These are phyloP conservation scores for Eutrema yunnanense DNA, from an alignment of 345 rosid genomes.

Conservation along the genomic window DNA sequence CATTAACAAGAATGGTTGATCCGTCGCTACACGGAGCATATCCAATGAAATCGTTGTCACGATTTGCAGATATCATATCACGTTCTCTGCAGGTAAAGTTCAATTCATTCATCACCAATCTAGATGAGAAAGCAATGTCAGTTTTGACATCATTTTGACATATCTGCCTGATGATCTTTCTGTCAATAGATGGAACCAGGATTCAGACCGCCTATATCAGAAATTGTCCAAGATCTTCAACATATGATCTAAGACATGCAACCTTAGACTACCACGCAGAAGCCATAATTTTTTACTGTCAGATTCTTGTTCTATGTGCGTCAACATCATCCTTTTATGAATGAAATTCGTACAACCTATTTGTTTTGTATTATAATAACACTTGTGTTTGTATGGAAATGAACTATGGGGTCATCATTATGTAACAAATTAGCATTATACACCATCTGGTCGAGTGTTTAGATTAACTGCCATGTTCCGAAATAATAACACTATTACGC, in stretches of 20 bases:
- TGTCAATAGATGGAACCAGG: conserved; percentile 63
- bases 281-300: not conserved
- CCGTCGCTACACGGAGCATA: conserved; percentile 58
- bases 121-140: not conserved
- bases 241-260: conserved; percentile 40
- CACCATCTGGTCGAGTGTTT: not conserved
- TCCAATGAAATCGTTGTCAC: conserved; percentile 80
- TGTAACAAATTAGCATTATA: not conserved
- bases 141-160: not conserved
- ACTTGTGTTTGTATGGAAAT: not conserved
- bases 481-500: no score
- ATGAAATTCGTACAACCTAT: not conserved
- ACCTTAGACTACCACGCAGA: not conserved
- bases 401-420: not conserved
- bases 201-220: conserved; percentile 81
- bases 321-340: not conserved
- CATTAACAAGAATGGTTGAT: conserved; percentile 83
- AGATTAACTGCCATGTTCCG: not conserved
- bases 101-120: not conserved
- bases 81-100: conserved; percentile 71
- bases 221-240: conserved; percentile 79
- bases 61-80: conserved; percentile 87
- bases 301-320: conserved; percentile 2
- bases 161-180: not conserved
- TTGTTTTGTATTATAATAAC: not conserved